Base-by-base conservation (phyloP, 2,329 filamentous ascomycete species). In the Corniculantispora saksenae region DNA sequence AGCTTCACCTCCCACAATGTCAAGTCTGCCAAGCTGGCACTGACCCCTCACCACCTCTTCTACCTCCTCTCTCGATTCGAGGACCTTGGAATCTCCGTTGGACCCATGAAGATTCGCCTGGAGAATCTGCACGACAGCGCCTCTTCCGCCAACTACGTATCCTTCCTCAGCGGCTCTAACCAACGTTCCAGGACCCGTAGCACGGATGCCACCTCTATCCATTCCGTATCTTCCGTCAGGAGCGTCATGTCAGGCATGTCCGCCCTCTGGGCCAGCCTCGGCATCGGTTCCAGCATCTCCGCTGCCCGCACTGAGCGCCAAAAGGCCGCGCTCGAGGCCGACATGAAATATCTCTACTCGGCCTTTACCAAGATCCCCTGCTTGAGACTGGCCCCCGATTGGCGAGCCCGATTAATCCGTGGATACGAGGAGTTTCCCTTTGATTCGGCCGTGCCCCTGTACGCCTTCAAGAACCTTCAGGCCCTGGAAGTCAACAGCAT, bases 181-280 rank as follows among this genome's bases (percentile, higher is more conserved):
- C 91, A 94, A 72, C 88, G 91, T 66, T 90, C 91, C 67, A 91
- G 92, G 76, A 91, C 91, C 68, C 89, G 89, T 67, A 86, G 89
- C 69, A 91, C 91, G 56, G 94, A 98, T 78, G 89, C 90, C 63
- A 92, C 93, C 71, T 98, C 95, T 1, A 92, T 98, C 69, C 93
- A 94, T 73, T 98, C 95, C 8, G 93, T 97, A 50, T 97, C 94
- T 27, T 98, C 95, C 80, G 92, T 99, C 70, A 90, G 94, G 75
- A 98, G 94, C 77, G 94, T 97, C 73, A 94, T 98, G 91, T 97
- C 95, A 32, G 92, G 92, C 77, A 97, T 99, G 91, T 95, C 93
- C 65, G 89, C 92, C 17, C 81, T 98, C 54, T 98, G 94, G 94
- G 91, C 92, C 25, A 93, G 90, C 72, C 89, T 98, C 69, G 91